Base-by-base conservation (phyloP, 441 rosid genomes). In the Flueggea neowawraea region DNA sequence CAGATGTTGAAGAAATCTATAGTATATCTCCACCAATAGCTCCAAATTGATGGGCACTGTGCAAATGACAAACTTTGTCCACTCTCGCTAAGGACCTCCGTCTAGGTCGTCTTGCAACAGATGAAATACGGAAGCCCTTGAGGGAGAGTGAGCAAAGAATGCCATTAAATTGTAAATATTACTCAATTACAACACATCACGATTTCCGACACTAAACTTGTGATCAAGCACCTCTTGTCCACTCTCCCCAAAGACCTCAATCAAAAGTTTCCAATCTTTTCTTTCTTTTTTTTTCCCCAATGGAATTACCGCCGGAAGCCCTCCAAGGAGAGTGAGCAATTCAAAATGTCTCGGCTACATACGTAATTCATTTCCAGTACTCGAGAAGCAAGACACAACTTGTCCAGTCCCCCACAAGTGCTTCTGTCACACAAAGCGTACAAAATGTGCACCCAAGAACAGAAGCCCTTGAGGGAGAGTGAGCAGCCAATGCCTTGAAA, bases 41-140 rank as follows among this genome's bases (percentile, higher is more conserved):
- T 22, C 28, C 28, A 22, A 22, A 22, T 22, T 22, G 28, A 22
- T 22, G 28, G 28, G 28, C 28, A 22, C 28, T 22, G 2, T 22
- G 28, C 28, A 22, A 22, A 22, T 22, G 28, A 22, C 28, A 28
- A 51, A 33, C 10, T 36, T 60, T 54, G 16, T 53, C 50, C 64
- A 72, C 71, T 76, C 81, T 74, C 75, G 76, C 72, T 58, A 57
- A 68, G 58, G 66, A 36, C 69, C 68, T 77, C 77, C 28, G 36
- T 10, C 3, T 15, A 43, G 5, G 13, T 22, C 16, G 17, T 53
- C 32, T 1, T 44, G 39, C 43, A 43, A 6, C 8, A 6, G 11
- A 49, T 57, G 7, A 57, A 12, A 31, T 22, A 66, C 47, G 47
- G 78, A 67, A 74, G 77, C 61, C 66, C 75, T 62, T 59, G 80